Evolutionary conservation across 805 yeast genomes (phyloP), one percentile per base, ranked within the genome.

Genomic region (Candida easanensis): DNA sequence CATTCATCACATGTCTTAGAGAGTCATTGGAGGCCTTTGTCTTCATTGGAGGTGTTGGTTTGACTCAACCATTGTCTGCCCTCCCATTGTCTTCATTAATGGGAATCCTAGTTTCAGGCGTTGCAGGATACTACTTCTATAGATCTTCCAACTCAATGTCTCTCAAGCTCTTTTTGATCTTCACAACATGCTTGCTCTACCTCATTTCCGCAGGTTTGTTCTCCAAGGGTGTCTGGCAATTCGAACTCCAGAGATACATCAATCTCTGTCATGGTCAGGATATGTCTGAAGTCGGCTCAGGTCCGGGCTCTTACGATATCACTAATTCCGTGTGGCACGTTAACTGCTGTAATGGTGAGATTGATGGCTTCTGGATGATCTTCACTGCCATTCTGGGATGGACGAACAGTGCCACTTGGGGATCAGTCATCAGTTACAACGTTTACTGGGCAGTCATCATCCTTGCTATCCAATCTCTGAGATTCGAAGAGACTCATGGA

Each of bases 21-120:
- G 97, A 89, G 63, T 96, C 96, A 1, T 68, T 89, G 41, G 97
- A 89, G 63, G 96, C 96, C 0, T 89, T 89, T 28, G 93, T 89
- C 3, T 89, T 89, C 55, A 74, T 89, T 33, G 97, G 96, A 3
- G 97, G 97, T 21, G 82, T 89, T 33, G 88, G 88, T 18, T 79
- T 86, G 45, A 77, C 80, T 27, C 86, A 80, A 49, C 88, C 91
- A 5, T 59, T 78, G 11, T 58, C 78, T 0, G 76, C 88, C 0
- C 73, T 85, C 46, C 82, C 90, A 15, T 58, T 83, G 27, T 81
- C 93, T 0, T 78, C 79, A 37, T 22, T 81, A 0, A 48, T 70
- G 0, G 96, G 89, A 0, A 65, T 80, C 2, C 46, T 72, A 1
- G 54, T 78, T 1, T 95, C 96, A 6, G 64, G 74, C 5, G 49